Evolutionary conservation across 2,329 filamentous ascomycete species (phyloP).

Genomic region (Bipolaris cookei): DNA sequence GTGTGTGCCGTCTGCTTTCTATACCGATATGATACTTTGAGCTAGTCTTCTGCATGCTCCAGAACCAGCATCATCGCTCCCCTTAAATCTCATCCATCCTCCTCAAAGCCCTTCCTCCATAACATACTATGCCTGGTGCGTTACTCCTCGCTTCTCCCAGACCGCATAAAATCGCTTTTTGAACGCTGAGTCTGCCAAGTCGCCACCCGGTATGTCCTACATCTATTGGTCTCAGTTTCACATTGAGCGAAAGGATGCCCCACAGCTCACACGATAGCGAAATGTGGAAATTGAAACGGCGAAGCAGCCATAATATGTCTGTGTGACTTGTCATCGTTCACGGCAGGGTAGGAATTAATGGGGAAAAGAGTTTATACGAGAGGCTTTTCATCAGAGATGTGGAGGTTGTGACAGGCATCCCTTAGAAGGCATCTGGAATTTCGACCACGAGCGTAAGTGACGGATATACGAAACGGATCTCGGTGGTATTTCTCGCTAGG

Average conservation of each 20-base stretch:
- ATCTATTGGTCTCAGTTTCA: background rate
- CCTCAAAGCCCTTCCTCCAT: background rate
- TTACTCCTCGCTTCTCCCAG: background rate
- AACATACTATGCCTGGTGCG: background rate
- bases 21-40: too few relatives aligned
- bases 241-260: background rate
- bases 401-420: background rate
- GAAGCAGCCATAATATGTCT: background rate
- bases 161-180: background rate
- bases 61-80: background rate
- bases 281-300: background rate
- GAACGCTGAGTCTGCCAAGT: background rate
- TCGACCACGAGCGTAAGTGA: background rate
- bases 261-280: background rate
- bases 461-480: background rate
- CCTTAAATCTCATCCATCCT: background rate
- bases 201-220: background rate
- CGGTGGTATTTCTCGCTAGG: background rate
- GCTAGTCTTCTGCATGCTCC: too few relatives aligned
- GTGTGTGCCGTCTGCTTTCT: too few relatives aligned
- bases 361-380: background rate
- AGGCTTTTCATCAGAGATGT: background rate
- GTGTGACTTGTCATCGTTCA: background rate
- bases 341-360: background rate
- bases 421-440: background rate